Evolutionary conservation across 768 basidiomycete species (phyloP).

Genomic region (Inosperma sp.): DNA sequence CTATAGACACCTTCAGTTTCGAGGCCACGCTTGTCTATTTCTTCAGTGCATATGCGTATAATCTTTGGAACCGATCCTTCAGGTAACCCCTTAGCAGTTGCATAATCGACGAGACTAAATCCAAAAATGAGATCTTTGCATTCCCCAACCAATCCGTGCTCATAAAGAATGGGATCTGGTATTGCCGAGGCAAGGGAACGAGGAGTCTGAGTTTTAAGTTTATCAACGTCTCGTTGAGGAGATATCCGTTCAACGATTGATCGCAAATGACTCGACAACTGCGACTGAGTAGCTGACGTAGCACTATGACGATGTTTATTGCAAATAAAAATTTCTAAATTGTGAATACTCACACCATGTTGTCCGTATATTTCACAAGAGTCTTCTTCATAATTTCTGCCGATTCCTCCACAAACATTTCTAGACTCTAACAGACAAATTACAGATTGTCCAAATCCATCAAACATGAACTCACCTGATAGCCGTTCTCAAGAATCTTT

Average conservation of each 20-base stretch:
- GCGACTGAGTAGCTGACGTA: constrained; percentile 69
- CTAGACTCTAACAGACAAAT: constrained; percentile 55
- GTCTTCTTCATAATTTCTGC: constrained; percentile 58
- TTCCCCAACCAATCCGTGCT: constrained; percentile 75
- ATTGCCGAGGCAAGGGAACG: constrained; percentile 60
- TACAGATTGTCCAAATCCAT: not conserved
- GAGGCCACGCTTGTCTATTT: constrained; percentile 76
- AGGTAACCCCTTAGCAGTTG: constrained; percentile 66
- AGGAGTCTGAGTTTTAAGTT: constrained; percentile 51
- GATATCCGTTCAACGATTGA: constrained; percentile 61
- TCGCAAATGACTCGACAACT: constrained; percentile 63
- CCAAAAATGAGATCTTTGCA: constrained; percentile 90
- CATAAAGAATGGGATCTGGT: constrained; percentile 70
- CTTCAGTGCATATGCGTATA: constrained; percentile 72
- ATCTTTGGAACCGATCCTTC: constrained; percentile 80
- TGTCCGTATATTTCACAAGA: constrained; percentile 73
- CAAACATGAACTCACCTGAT: constrained; percentile 49
- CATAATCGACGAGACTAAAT: constrained; percentile 83
- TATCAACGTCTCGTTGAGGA: constrained; percentile 63
- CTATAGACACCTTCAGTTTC: constrained; percentile 80
- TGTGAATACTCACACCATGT: constrained; percentile 54
- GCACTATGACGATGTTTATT: constrained; percentile 44
- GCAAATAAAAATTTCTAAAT: not conserved
- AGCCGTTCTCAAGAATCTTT: constrained; percentile 79
- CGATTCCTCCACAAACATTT: constrained; percentile 72